Evolutionary conservation across 495 filamentous ascomycete genomes (phyloP), one percentile per base, ranked within the genome.

Genomic region (Aspergillus sclerotioniger): DNA sequence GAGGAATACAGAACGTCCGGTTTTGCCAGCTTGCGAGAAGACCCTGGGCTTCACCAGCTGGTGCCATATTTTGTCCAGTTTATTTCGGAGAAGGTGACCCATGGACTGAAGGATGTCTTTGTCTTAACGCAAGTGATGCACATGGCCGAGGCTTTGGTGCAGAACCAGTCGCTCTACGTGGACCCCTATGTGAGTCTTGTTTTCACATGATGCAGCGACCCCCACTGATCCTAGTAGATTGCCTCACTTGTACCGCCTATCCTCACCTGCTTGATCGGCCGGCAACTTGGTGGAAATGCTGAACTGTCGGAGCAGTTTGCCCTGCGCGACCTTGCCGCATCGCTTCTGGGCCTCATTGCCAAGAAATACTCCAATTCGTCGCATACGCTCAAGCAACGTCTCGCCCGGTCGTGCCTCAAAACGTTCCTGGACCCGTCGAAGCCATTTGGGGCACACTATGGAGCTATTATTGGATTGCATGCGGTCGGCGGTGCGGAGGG

Each of bases 51-150:
- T 7, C 95, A 98, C 67, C 94, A 98, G 71, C 83, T 98, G 16
- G 83, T 96, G 12, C 92, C 94, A 1, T 98, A 98, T 72, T 96
- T 98, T 63, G 85, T 96, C 39, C 89, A 94, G 65, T 98, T 96
- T 72, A 89, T 96, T 61, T 83, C 90, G 1, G 91, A 96, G 68
- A 95, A 96, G 71, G 90, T 98, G 49, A 97, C 94, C 0, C 94
- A 98, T 68, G 85, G 82, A 55, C 80, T 96, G 49, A 90, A 93
- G 62, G 84, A 92, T 71, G 79, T 92, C 4, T 98, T 96, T 68
- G 81, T 91, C 13, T 77, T 98, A 10, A 87, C 83, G 2, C 90
- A 94, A 72, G 92, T 93, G 81, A 90, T 98, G 87, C 86, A 90
- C 60, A 85, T 98, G 59, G 85, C 87, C 2, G 81, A 87, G 33